These are phyloP conservation scores for Cladobotryum mycophilum DNA, from an alignment of 2,329 filamentous ascomycete genomes.

Conservation along the genomic window DNA sequence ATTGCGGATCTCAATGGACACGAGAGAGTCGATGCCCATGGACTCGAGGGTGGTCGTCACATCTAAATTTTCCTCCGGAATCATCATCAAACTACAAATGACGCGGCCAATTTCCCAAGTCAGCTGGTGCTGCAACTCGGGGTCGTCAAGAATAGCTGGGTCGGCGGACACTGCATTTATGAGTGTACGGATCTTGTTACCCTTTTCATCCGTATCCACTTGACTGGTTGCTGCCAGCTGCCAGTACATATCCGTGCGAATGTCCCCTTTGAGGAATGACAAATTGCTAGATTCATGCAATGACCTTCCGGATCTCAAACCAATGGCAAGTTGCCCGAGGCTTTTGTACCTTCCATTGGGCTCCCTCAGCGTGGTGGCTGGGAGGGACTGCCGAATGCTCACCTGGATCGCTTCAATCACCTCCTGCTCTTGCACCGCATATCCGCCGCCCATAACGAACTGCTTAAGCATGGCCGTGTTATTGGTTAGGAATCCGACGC, in stretches of 20 bases:
- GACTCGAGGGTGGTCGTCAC: constrained; percentile 3
- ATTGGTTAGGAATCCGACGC: constrained; percentile 21
- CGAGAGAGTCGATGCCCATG: constrained; percentile 11
- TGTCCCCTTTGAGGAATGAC: neutral
- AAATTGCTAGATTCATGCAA: neutral
- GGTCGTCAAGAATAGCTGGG: neutral
- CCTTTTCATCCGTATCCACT: neutral
- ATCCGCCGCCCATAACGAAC: neutral
- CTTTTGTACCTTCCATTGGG: neutral
- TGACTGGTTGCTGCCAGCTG: neutral
- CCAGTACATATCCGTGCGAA: neutral
- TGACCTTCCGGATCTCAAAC: neutral
- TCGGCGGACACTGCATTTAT: neutral
- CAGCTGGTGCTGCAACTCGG: neutral
- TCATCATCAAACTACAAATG: neutral
- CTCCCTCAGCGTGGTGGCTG: neutral
- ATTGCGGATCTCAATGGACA: constrained; percentile 13
- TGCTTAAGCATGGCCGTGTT: neutral
- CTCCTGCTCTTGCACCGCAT: constrained; percentile 15
- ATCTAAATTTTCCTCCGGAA: constrained; percentile 8
- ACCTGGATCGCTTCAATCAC: constrained; percentile 11
- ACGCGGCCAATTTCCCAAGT: constrained; percentile 2
- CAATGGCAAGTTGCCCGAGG: neutral
- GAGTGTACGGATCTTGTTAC: neutral
- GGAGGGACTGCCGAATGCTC: neutral